Evolutionary conservation across 2,329 filamentous ascomycete genomes (phyloP), one percentile per base, ranked within the genome.

Genomic region (Claviceps digitariae): DNA sequence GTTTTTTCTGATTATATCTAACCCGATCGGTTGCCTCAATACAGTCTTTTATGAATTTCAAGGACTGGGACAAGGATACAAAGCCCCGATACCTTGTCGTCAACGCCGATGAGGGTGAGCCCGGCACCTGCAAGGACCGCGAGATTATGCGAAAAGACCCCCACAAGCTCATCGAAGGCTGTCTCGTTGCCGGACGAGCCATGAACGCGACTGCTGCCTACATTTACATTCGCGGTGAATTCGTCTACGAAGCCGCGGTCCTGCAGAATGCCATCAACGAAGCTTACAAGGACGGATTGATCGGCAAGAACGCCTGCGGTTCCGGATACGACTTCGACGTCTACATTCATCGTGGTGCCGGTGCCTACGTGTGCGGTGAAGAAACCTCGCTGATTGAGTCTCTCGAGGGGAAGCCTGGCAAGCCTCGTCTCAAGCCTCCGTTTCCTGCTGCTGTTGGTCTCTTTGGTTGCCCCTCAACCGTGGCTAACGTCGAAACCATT

Each of bases 101-200:
- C 75, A 98, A 98, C 67, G 93, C 93, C 61, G 93, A 98, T 70
- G 93, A 98, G 76, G 93, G 93, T 66, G 93, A 98, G 74, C 93
- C 93, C 31, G 93, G 93, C 70, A 98, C 93, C 52, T 98, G 93
- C 84, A 98, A 98, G 77, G 93, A 98, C 72, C 86, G 93, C 67
- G 93, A 98, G 72, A 98, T 98, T 62, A 98, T 98, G 93, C 90
- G 93, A 73, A 98, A 98, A 76, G 93, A 98, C 70, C 93, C 93
- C 58, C 93, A 98, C 78, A 98, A 98, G 80, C 86, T 98, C 60
- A 78, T 98, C 66, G 93, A 98, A 75, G 93, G 93, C 68, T 98
- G 93, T 72, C 78, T 98, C 59, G 86, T 98, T 49, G 90, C 93
- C 61, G 93, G 93, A 51, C 86, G 93, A 67, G 90, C 93, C 67